Conservation (phyloP, 108 stramenopile genomes). For the Bacterosira constricta region DNA sequence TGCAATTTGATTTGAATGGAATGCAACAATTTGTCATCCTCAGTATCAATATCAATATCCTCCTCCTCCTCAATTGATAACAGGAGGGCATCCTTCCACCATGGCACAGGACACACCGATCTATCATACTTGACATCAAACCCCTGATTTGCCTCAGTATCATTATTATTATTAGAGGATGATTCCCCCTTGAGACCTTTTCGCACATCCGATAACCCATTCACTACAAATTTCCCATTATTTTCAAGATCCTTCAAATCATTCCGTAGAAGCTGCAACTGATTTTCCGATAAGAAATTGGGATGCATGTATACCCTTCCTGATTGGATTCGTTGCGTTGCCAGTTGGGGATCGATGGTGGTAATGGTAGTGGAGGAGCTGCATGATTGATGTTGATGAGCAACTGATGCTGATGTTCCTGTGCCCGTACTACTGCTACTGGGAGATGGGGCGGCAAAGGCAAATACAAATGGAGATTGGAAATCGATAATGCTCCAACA, state of each 20-base stretch:
- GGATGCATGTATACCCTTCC: slow-evolving; percentile 46
- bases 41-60: neutral
- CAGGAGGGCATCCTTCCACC: slow-evolving; percentile 44
- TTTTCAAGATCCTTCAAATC: slow-evolving; percentile 31
- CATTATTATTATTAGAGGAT: neutral
- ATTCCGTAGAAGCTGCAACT: slow-evolving; percentile 21
- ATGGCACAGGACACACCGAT: slow-evolving; percentile 48
- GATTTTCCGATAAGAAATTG: slow-evolving; percentile 32
- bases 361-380: too few species aligned
- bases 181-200: slow-evolving; percentile 7
- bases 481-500: too few species aligned
- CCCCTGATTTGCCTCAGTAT: slow-evolving; percentile 3
- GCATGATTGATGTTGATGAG: too few species aligned
- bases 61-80: neutral
- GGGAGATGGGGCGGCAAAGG: too few species aligned
- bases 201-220: slow-evolving; percentile 12
- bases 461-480: too few species aligned
- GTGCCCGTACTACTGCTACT: too few species aligned
- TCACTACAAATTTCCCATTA: slow-evolving; percentile 18
- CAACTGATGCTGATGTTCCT: too few species aligned
- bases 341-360: too few species aligned
- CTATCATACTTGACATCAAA: slow-evolving; percentile 36
- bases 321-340: slow-evolving; percentile 10
- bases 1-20: slow-evolving; percentile 19
- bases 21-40: neutral